Evolutionary conservation across 352 stramenopile species (phyloP), one percentile per base, ranked within the genome.

Genomic region (Globisporangium nunn): DNA sequence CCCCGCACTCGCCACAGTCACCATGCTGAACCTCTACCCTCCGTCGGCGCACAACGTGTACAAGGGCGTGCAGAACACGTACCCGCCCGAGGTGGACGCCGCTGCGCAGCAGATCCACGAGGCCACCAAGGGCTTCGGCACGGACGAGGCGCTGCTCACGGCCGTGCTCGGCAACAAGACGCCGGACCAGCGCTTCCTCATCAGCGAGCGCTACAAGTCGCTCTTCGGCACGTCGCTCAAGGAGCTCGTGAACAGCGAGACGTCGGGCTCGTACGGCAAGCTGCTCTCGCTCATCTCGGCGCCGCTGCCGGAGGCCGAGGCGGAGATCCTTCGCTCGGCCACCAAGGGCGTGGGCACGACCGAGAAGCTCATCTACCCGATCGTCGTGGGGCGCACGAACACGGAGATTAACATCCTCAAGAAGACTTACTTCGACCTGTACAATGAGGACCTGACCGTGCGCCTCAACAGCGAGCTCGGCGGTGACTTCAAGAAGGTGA

Each of bases 381-480:
- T 93, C 51, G 46, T 93, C 8, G 70, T 71, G 12, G 80, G 80
- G 1, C 78, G 83, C 51, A 81, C 83, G 29, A 88, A 90, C 54
- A 73, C 80, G 15, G 83, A 93, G 57, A 86, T 93, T 66, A 68
- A 67, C 58, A 85, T 93, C 40, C 64, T 93, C 37, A 91, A 90
- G 58, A 81, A 85, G 56, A 71, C 75, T 15, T 93, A 85, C 67
- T 91, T 83, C 46, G 68, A 80, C 31, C 54, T 88, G 39, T 78
- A 78, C 52, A 69, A 70, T 15, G 78, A 88, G 47, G 83, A 93
- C 39, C 50, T 93, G 31, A 74, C 68, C 5, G 80, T 90, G 33
- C 78, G 66, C 11, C 50, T 90, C 29, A 86, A 68, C 66, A 74
- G 73, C 28, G 78, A 91, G 56, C 68, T 93, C 35, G 84, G 78